phyloP scores from a whole-genome alignment of 768 basidiomycete genomes.

The Crassisporium funariophilum region DNA sequence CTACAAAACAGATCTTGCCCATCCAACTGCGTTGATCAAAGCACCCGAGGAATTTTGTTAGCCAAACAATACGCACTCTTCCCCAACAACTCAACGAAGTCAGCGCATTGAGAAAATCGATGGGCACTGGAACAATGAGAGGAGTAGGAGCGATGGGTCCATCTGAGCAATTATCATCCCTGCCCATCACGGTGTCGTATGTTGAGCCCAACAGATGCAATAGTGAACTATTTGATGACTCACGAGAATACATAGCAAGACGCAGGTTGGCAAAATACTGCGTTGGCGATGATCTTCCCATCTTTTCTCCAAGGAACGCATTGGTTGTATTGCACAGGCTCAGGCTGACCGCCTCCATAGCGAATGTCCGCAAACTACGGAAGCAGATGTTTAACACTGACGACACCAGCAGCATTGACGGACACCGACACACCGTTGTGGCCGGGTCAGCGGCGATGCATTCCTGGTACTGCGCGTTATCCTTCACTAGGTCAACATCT shows the following conservation, averaged over 20 bases:
- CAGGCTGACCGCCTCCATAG: conserved; percentile 16
- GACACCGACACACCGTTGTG: conserved; percentile 9
- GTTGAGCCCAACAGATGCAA: not conserved
- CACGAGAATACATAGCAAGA: conserved; percentile 19
- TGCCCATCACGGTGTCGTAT: no score
- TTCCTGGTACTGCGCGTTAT: conserved; percentile 13
- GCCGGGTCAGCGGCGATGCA: conserved; percentile 13
- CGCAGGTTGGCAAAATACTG: conserved; percentile 18
- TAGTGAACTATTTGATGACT: conserved; percentile 2
- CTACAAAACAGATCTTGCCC: no score
- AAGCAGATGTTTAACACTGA: no score
- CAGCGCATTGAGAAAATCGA: conserved; percentile 19
- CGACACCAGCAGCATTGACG: not conserved
- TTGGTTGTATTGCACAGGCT: conserved; percentile 16
- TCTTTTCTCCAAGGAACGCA: conserved; percentile 18
- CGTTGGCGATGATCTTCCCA: conserved; percentile 14
- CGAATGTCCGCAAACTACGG: conserved; percentile 19
- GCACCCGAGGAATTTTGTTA: conserved; percentile 14
- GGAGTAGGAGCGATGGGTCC: conserved; percentile 14
- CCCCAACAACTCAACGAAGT: conserved; percentile 19
- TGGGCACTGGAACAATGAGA: conserved; percentile 13
- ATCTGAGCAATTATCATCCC: conserved; percentile 9
- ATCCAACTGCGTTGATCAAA: no score
- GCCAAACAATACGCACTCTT: conserved; percentile 19
- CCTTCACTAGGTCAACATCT: conserved; percentile 12